Evolutionary conservation across 2,329 filamentous ascomycete genomes (phyloP).

Genomic region (Fusarium sp.): DNA sequence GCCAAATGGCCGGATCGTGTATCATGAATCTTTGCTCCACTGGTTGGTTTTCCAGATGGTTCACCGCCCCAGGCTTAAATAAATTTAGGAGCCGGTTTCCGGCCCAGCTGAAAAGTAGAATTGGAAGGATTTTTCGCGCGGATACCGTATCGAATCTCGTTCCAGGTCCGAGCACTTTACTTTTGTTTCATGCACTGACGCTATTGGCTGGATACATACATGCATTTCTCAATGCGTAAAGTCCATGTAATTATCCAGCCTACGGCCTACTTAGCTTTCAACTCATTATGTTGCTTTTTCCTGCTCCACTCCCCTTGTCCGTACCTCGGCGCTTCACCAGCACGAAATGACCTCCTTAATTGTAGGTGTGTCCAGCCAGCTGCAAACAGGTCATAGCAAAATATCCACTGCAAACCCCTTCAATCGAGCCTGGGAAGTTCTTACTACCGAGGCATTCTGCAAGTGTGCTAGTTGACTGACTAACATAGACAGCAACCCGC

Average conservation of each 20-base stretch:
- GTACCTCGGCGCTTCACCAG: not conserved
- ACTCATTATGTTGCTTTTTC: conserved; percentile 25
- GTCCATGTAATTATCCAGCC: not conserved
- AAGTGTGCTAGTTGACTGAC: conserved; percentile 27
- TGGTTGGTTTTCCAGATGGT: conserved; percentile 1
- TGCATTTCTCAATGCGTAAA: not conserved
- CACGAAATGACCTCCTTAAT: not conserved
- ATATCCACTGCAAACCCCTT: not conserved
- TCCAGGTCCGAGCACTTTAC: not conserved
- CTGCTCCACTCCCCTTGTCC: conserved; percentile 1
- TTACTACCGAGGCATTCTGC: conserved; percentile 37
- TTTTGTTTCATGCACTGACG: conserved; percentile 24
- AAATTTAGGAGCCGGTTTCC: conserved; percentile 3
- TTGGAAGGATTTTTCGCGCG: no score
- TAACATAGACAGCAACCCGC: not conserved
- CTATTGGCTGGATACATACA: conserved; percentile 6
- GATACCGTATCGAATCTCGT: no score
- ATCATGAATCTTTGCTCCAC: not conserved
- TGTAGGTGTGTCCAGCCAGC: conserved; percentile 12
- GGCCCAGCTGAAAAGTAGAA: conserved; percentile 1
- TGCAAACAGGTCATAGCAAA: not conserved
- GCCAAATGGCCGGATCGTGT: not conserved
- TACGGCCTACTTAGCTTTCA: not conserved
- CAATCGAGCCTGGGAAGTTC: not conserved
- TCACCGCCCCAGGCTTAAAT: conserved; percentile 34